These are phyloP conservation scores for Lonicera japonica DNA, from an alignment of 129 eudicot genomes.

Conservation along the genomic window DNA sequence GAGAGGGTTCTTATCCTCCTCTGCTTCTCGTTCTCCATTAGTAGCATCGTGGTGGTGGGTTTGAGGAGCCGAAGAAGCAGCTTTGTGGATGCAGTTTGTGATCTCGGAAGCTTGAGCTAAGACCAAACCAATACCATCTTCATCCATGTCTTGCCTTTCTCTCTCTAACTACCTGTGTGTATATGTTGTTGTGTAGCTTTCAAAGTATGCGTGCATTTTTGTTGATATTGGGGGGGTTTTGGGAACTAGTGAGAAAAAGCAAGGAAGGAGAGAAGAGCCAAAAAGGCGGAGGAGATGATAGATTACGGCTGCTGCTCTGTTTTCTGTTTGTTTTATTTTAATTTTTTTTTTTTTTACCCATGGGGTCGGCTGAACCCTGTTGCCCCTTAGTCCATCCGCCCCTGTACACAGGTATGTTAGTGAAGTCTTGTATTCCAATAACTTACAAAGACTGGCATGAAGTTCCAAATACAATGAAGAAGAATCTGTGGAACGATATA, in stretches of 20 bases:
- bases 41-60: neutral
- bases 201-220: neutral
- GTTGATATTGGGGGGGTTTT: conserved; percentile 1
- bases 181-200: too few species aligned
- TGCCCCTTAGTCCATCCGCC: too few species aligned
- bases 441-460: neutral
- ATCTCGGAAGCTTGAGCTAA: too few species aligned
- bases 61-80: conserved; percentile 17
- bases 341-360: too few species aligned
- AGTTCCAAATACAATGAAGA: neutral
- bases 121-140: too few species aligned
- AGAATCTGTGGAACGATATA: neutral
- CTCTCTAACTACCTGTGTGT: too few species aligned
- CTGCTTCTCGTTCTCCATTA: conserved; percentile 3
- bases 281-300: conserved; percentile 22
- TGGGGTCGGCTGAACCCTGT: too few species aligned
- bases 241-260: neutral
- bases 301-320: conserved; percentile 7
- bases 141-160: too few species aligned
- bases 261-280: too few species aligned
- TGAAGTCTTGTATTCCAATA: neutral
- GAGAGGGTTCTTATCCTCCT: too few species aligned
- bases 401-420: neutral
- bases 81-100: too few species aligned
- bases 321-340: too few species aligned